Base-by-base conservation (phyloP, 139 green algal species). In the Ulvella scutata region DNA sequence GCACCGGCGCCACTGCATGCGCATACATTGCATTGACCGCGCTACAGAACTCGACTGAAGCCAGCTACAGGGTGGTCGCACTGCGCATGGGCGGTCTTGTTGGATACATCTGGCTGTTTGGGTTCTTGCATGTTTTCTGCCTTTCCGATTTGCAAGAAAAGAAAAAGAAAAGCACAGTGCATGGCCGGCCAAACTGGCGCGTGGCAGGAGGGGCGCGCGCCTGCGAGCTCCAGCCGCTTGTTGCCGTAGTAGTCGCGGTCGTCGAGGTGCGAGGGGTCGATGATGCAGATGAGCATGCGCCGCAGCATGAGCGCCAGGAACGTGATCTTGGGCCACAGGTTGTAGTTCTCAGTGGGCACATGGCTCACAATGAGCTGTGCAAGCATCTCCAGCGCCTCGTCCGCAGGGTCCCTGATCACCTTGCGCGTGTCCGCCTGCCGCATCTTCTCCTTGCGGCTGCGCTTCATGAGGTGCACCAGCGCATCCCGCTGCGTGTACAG, bases 161-260 rank as follows among this genome's bases (percentile, higher is more conserved):
- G 51, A 67, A 67, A 10, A 67, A n/a, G 51, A 67, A 67, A 26
- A 67, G 51, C 51, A n/a, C n/a, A n/a, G n/a, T n/a, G n/a, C n/a
- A n/a, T n/a, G 33, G 51, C 51, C 31, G n/a, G 51, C 51, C 31
- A 1, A 67, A n/a, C n/a, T n/a, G n/a, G n/a, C n/a, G 51, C 51
- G 33, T 29, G 40, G 17, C 17, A 26, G 21, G 40, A 0, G 40
- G 17, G 40, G 21, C 23, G 2, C 79, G 76, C 78, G 74, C 95
- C 95, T 40, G 95, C 90, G 75, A 99, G 87, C 84, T 99, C 95
- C 77, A 99, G 85, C 3, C 95, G 82, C 83, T 99, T 99, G 90
- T 99, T 99, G 76, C 95, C 95, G 73, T 98, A 98, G 86, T 99
- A 99, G 84, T 99, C 95, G 9, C 87, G 77, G 86, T 98, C 93